Percentiles rank a stretch among this genome's conserved stretches.
phyloP scores from a whole-genome alignment of 1,284 basidiomycete species.

The Apiotrichum sp. region DNA sequence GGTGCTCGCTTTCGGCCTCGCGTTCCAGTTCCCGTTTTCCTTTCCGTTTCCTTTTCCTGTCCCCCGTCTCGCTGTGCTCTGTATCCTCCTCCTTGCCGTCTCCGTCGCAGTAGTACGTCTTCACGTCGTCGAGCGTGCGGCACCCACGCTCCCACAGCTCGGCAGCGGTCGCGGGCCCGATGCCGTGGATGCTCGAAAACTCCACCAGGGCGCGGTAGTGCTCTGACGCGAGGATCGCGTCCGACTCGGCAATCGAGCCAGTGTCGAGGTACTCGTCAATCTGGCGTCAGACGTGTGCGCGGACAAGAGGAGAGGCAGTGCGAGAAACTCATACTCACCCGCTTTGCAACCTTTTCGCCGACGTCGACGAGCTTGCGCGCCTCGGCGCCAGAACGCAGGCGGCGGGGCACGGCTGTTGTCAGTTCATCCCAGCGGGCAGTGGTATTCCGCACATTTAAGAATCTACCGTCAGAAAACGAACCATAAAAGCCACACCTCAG shows the following conservation, averaged over 20 bases:
- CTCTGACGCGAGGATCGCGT: conserved; percentile 28
- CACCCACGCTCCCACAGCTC: conserved; percentile 42
- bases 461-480: conserved; percentile 18
- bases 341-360: conserved; percentile 42
- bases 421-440: not conserved
- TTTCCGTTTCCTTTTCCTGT: no score
- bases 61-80: no score
- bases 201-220: conserved; percentile 30
- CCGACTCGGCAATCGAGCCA: conserved; percentile 34
- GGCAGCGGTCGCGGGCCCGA: conserved; percentile 38
- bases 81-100: no score
- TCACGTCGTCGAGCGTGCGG: conserved; percentile 38
- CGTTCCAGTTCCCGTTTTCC: no score
- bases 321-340: conserved; percentile 20
- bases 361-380: conserved; percentile 39
- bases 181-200: conserved; percentile 42
- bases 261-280: conserved; percentile 44
- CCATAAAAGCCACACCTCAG: not conserved
- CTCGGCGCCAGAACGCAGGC: conserved; percentile 40
- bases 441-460: conserved; percentile 28
- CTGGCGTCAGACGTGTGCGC: conserved; percentile 14
- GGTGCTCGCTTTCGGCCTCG: conserved; percentile 1
- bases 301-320: not conserved
- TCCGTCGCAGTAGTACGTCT: conserved; percentile 24
- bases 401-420: conserved; percentile 34